phyloP scores from a whole-genome alignment of 2,329 filamentous ascomycete species.

The Ophiostoma sp. region DNA sequence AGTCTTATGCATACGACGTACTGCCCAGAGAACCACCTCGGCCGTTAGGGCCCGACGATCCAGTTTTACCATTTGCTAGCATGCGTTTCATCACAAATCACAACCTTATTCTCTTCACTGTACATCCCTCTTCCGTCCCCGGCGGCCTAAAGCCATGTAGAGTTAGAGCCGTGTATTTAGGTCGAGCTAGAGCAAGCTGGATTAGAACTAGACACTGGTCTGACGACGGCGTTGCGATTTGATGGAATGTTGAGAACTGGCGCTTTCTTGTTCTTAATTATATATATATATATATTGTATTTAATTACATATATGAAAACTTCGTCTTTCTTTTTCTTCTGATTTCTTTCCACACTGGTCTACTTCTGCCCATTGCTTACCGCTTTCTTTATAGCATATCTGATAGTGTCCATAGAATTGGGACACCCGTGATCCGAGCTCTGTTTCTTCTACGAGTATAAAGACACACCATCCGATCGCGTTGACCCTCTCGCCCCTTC shows the following conservation, averaged over 20 bases:
- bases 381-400: background rate
- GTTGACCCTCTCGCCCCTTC: too few species aligned
- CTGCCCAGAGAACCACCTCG: too few species aligned
- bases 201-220: background rate
- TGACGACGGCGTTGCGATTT: background rate
- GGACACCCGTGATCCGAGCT: background rate
- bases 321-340: background rate
- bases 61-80: background rate
- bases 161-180: background rate
- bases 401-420: too few species aligned
- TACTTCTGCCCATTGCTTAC: background rate
- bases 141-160: background rate
- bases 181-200: background rate
- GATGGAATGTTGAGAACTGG: background rate
- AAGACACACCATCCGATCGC: too few species aligned
- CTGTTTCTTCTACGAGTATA: too few species aligned
- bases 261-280: background rate
- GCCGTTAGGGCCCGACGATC: background rate
- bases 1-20: background rate
- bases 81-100: background rate
- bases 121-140: background rate
- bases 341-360: background rate
- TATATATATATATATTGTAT: background rate
- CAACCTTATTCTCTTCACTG: conserved; percentile 1
- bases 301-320: background rate